Conservation (phyloP, 768 basidiomycete genomes). For the Termitomyces titanicus region DNA sequence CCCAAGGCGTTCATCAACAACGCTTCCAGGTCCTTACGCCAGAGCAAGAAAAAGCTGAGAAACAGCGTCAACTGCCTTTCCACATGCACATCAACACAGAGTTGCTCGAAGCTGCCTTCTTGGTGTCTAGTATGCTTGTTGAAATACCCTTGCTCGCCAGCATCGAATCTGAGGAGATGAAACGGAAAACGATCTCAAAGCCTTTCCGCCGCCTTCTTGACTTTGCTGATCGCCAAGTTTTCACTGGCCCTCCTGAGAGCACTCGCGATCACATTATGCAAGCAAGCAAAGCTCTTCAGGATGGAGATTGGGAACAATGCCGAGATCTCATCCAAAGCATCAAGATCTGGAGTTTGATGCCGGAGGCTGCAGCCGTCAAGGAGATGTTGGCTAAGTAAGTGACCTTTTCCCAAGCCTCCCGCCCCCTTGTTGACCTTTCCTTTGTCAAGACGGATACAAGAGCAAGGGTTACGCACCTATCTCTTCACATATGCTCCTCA, state of each 20-base stretch:
- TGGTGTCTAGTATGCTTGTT: constrained; percentile 97
- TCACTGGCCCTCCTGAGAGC: constrained; percentile 97
- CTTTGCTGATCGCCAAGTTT: constrained; percentile 96
- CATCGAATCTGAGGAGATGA: constrained; percentile 91
- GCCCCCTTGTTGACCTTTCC: not conserved
- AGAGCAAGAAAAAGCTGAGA: constrained; percentile 97
- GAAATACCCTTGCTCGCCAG: constrained; percentile 95
- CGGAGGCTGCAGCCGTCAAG: constrained; percentile 81
- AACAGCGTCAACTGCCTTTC: constrained; percentile 94
- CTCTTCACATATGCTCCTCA: constrained; percentile 96
- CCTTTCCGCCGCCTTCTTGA: constrained; percentile 94
- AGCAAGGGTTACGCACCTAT: constrained; percentile 95
- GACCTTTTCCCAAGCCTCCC: not conserved
- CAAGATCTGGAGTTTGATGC: constrained; percentile 98
- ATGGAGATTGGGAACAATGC: constrained; percentile 96
- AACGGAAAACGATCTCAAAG: constrained; percentile 92
- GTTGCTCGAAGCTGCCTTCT: constrained; percentile 93
- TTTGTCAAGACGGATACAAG: constrained; percentile 82
- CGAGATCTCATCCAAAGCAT: constrained; percentile 91
- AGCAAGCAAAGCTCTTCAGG: constrained; percentile 93
- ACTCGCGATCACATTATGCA: constrained; percentile 99
- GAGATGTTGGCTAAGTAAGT: constrained; percentile 91
- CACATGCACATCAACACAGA: constrained; percentile 99
- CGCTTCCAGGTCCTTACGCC: constrained; percentile 83
- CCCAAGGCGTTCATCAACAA: constrained; percentile 93